These are phyloP conservation scores for Auricularia sp. DNA, from an alignment of 768 basidiomycete genomes.

Conservation along the genomic window DNA sequence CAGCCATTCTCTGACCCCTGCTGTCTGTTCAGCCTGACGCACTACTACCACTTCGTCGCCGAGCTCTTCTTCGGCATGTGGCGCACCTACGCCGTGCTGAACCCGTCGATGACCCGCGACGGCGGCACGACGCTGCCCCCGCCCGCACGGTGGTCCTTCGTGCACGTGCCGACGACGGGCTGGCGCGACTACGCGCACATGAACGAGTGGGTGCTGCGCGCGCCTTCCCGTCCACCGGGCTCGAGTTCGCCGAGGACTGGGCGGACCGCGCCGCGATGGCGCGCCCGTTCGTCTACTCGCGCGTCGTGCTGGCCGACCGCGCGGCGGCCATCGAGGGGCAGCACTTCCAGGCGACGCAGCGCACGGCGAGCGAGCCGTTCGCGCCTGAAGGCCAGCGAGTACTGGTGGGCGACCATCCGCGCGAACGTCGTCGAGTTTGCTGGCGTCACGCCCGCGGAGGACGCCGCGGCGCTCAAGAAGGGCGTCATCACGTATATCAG, in stretches of 20 bases:
- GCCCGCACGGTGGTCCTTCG: constrained; percentile 65
- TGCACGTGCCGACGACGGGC: constrained; percentile 58
- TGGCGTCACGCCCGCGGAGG: constrained; percentile 24
- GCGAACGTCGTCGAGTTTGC: constrained; percentile 30
- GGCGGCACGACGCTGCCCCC: constrained; percentile 68
- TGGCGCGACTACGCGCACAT: constrained; percentile 89
- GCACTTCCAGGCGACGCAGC: constrained; percentile 57
- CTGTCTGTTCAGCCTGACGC: constrained; percentile 49
- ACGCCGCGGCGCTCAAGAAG: constrained; percentile 19
- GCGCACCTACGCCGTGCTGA: constrained; percentile 80
- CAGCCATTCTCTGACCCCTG: background rate
- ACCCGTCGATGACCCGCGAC: constrained; percentile 49
- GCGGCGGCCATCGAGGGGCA: constrained; percentile 69
- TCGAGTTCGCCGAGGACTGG: constrained; percentile 82
- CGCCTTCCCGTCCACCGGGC: constrained; percentile 68
- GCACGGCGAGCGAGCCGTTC: constrained; percentile 68
- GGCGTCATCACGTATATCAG: constrained; percentile 92
- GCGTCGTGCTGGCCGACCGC: constrained; percentile 81
- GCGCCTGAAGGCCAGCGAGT: constrained; percentile 56
- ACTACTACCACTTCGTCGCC: constrained; percentile 91
- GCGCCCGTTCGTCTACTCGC: constrained; percentile 68
- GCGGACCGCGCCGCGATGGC: constrained; percentile 62
- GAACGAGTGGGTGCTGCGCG: constrained; percentile 80
- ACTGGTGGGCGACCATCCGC: constrained; percentile 78
- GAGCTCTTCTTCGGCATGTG: constrained; percentile 89